Evolutionary conservation across 2,329 filamentous ascomycete species (phyloP), one percentile per base, ranked within the genome.

Genomic region (Calonectria naviculata): DNA sequence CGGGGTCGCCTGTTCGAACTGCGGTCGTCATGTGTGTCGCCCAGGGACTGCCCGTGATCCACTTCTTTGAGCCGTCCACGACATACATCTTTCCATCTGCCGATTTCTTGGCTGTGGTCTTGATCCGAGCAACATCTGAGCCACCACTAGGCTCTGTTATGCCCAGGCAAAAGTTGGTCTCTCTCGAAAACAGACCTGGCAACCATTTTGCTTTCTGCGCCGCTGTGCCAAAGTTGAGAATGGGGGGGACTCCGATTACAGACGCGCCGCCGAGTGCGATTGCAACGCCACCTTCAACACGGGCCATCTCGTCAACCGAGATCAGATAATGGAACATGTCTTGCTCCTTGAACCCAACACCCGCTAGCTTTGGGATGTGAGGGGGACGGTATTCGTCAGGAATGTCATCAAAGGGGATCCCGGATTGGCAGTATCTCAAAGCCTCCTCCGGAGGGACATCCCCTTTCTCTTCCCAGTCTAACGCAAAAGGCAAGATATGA

Each of bases 21-120:
- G 90, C 91, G 13, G 90, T 89, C 0, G 90, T 91, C 79, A 89
- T 88, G 77, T 90, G 90, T 56, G 90, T 87, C 19, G 90, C 88
- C 84, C 86, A 90, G 1, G 89, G 86, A 19, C 85, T 89, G 54
- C 89, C 90, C 0, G 91, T 92, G 71, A 93, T 92, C 90, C 90
- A 92, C 78, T 92, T 92, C 84, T 63, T 63, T 28, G 42, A 19
- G 4, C 60, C 60, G 5, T 47, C 49, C 2, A 63, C 60, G 12
- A 52, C 21, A 24, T 64, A 64, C 8, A 19, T 49, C 46, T 38
- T 64, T 2, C 61, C 61, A 41, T 64, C 44, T 5, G 29, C 36
- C 1, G 61, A 49, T 15, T 52, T 64, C 26, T 38, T 34, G 2
- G 61, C 61, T 13, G 61, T 52, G 0, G 61, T 64, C 28, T 41